Conservation (phyloP, 2,329 filamentous ascomycete species). For the Botryotinia globosa region DNA sequence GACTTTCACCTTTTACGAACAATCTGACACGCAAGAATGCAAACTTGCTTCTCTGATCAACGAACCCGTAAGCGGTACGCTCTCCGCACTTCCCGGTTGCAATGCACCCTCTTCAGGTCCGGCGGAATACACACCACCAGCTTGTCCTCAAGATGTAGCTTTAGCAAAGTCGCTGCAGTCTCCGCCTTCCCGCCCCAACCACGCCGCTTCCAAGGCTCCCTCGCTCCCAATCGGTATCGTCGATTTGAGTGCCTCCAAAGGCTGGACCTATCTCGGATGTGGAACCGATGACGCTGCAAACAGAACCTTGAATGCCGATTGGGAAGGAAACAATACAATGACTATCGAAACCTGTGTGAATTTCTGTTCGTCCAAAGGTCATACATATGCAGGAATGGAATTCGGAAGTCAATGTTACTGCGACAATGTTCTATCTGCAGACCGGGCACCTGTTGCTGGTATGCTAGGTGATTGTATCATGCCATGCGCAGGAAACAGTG, state of each 20-base stretch:
- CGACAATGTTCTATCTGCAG: neutral
- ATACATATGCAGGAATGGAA: slow-evolving; percentile 19
- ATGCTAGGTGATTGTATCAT: slow-evolving; percentile 12
- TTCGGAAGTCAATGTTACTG: slow-evolving; percentile 20
- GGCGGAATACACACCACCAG: neutral
- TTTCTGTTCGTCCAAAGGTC: slow-evolving; percentile 13
- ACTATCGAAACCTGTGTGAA: slow-evolving; percentile 13
- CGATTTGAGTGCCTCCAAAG: slow-evolving; percentile 11
- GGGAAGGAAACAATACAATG: slow-evolving; percentile 5
- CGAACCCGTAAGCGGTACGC: slow-evolving; percentile 5
- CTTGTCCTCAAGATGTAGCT: slow-evolving; percentile 9
- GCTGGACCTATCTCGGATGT: slow-evolving; percentile 20
- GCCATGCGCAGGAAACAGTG: slow-evolving; percentile 16
- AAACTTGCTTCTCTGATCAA: slow-evolving; percentile 17
- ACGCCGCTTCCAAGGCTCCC: neutral
- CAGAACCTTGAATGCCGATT: slow-evolving; percentile 17
- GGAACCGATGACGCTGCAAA: slow-evolving; percentile 5
- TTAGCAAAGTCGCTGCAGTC: neutral
- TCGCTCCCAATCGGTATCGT: neutral
- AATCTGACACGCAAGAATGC: slow-evolving; percentile 18
- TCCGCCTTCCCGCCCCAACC: neutral
- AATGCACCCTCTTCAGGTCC: slow-evolving; percentile 14
- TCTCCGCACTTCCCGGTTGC: slow-evolving; percentile 15
- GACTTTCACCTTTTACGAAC: slow-evolving; percentile 18
- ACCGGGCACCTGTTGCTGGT: slow-evolving; percentile 6